Base-by-base conservation (phyloP, 495 filamentous ascomycete species). In the Hypoxylon lienhwacheense region DNA sequence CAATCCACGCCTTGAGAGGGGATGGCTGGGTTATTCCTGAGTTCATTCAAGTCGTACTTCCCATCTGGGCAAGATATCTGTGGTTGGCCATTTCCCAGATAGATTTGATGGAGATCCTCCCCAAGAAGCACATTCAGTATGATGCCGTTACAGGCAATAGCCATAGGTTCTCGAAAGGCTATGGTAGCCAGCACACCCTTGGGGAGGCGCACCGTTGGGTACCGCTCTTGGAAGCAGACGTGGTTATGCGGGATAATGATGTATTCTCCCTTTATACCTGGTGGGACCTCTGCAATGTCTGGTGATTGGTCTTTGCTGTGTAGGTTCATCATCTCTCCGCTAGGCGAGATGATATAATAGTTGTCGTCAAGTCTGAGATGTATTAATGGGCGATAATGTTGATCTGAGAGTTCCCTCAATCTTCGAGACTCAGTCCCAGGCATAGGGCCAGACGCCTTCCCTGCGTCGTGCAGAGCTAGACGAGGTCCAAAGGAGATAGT, bases 91-190 rank as follows among this genome's bases (percentile, higher is more conserved):
- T 47, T 1, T 34, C 20, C 14, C 7, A n/a, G 28, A 4, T 4
- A 21, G 7, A 52, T 26, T 22, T n/a, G 28, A 44, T 52, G 37
- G 5, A 52, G 28, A 10, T 39, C 48, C 4, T 7, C 5, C 36
- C 16, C 12, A 3, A 52, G 4, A 1, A 37, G 7, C 32, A 21
- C 5, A 14, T 29, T 15, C 5, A 44, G 7, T 40, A 53, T 53
- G 7, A 10, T n/a, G 1, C 32, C 31, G 17, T 53, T 32, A 16
- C 49, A 22, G 40, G 45, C 37, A 1, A 53, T 16, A 15, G 19
- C 40, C 40, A 37, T 36, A n/a, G 40, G 32, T 17, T 53, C 25
- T 16, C 11, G 1, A 12, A 46, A 47, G 2, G 19, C 14, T 15
- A 32, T 37, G 15, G 11, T 34, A 14, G 32, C n/a, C 4, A 54